A percentile compares a stretch with the other conserved stretches of the same genome.
Conservation (phyloP, 345 rosid species). For the Eucalyptus cloeziana region DNA sequence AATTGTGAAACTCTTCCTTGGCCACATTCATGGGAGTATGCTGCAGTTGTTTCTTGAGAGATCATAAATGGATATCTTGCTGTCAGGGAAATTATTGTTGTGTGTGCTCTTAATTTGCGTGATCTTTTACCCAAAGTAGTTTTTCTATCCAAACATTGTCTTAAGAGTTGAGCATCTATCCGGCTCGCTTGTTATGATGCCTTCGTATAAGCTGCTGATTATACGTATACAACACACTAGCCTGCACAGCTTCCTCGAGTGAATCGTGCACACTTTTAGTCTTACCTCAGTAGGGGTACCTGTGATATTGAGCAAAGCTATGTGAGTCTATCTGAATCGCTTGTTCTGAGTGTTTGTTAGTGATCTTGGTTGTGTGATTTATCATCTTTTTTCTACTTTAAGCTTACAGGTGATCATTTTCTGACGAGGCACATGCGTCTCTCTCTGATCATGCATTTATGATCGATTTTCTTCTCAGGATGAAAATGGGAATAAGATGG, state of each 20-base stretch:
- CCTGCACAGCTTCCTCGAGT: background rate
- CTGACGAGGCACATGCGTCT: background rate
- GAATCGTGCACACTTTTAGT: background rate
- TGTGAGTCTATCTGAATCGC: background rate
- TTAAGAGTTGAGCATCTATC: background rate
- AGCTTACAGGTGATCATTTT: background rate
- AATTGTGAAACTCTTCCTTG: background rate
- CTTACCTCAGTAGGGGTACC: background rate
- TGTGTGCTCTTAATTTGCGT: background rate
- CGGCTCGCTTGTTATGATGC: background rate
- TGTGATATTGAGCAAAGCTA: background rate
- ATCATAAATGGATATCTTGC: background rate
- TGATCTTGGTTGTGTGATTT: background rate
- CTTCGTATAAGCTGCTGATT: background rate
- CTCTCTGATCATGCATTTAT: background rate
- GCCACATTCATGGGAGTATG: background rate
- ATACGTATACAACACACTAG: background rate
- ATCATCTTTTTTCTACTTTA: background rate
- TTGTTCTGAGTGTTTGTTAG: background rate
- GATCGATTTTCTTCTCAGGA: slow-evolving; percentile 30
- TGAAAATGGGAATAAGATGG: slow-evolving; percentile 80
- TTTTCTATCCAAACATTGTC: background rate
- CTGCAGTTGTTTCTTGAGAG: background rate
- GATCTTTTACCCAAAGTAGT: background rate
- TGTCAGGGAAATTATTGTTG: background rate